Evolutionary conservation across 257 asterid species (phyloP).

Genomic region (Cinchona pubescens): DNA sequence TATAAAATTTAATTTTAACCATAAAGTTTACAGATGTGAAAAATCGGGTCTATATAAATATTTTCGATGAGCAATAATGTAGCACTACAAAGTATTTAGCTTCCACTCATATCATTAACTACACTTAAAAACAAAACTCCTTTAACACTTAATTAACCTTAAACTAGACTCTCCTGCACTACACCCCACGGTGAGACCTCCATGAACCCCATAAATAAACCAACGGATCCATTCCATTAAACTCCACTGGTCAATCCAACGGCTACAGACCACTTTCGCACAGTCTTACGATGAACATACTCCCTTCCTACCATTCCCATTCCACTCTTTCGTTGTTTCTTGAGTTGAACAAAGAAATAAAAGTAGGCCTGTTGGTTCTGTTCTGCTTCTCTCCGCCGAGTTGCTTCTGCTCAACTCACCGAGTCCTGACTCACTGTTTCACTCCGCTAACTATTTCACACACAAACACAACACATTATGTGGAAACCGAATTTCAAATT

Average conservation of each 20-base stretch:
- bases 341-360: background rate
- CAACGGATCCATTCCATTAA: background rate
- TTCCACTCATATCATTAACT: background rate
- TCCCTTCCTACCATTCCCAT: background rate
- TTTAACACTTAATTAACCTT: constrained; percentile 8
- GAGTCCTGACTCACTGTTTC: constrained; percentile 14
- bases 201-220: background rate
- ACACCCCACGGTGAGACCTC: background rate
- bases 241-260: background rate
- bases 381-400: background rate
- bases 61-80: no score
- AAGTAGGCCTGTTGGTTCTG: background rate
- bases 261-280: background rate
- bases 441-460: constrained; percentile 8
- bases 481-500: background rate
- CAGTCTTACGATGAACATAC: background rate
- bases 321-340: constrained; percentile 14
- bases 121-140: no score
- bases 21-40: no score
- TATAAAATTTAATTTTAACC: no score
- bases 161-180: background rate
- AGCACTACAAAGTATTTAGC: background rate
- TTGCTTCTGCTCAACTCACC: constrained; percentile 8
- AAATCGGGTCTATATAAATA: no score
- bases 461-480: constrained; percentile 14